Conservation (phyloP, 257 asterid species). For the Salvia miltiorrhiza region DNA sequence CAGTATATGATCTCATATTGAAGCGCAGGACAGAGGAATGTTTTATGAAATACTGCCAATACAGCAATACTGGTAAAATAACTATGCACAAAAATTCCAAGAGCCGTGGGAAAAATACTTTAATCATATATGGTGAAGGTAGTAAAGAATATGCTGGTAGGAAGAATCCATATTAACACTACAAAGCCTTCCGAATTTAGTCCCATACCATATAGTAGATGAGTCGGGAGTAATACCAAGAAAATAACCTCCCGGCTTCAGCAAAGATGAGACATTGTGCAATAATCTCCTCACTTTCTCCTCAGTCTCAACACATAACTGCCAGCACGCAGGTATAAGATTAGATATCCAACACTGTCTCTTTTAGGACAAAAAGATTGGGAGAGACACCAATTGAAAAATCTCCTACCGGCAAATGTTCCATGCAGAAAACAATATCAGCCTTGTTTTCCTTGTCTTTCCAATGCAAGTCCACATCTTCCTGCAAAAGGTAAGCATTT, state of each 20-base stretch:
- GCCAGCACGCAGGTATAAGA: constrained; percentile 23
- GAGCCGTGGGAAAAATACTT: not conserved
- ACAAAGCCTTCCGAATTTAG: constrained; percentile 15
- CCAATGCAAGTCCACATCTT: constrained; percentile 57
- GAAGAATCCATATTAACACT: not conserved
- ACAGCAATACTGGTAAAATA: not conserved
- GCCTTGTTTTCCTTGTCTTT: constrained; percentile 73
- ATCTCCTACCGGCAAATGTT: constrained; percentile 74
- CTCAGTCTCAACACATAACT: constrained; percentile 88
- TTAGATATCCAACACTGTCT: constrained; percentile 14
- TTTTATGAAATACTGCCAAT: constrained; percentile 1
- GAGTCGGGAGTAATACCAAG: constrained; percentile 96
- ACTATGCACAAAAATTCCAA: not conserved
- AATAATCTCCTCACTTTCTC: constrained; percentile 73
- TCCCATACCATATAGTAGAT: constrained; percentile 89
- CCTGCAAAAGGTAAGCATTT: constrained; percentile 49
- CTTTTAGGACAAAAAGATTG: constrained; percentile 8
- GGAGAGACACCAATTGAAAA: not conserved
- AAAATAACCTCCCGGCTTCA: constrained; percentile 97
- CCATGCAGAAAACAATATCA: constrained; percentile 89
- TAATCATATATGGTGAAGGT: not conserved
- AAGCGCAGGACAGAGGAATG: constrained; percentile 2
- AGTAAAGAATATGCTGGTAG: not conserved
- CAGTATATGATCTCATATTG: constrained; percentile 16
- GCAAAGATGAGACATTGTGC: constrained; percentile 79